phyloP scores from a whole-genome alignment of 1,139 yeast species.

The Saccharomycopsis phalli region DNA sequence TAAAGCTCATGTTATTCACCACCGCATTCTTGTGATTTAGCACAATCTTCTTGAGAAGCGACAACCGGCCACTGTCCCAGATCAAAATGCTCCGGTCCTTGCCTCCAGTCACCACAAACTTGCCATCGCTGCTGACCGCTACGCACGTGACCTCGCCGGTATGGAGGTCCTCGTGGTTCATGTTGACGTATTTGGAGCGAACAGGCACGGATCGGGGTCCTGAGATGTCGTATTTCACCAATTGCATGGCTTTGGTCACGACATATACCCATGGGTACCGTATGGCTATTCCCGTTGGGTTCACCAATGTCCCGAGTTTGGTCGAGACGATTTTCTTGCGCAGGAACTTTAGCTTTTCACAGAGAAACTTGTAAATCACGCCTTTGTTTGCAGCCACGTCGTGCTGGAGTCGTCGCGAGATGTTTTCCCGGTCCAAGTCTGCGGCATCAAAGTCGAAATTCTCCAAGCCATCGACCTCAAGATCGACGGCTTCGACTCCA shows the following conservation, averaged over 20 bases:
- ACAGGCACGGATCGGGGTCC: slow-evolving; percentile 44
- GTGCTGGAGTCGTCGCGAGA: slow-evolving; percentile 67
- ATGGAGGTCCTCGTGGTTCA: slow-evolving; percentile 40
- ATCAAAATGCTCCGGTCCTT: slow-evolving; percentile 69
- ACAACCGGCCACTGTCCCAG: slow-evolving; percentile 36
- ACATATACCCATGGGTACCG: slow-evolving; percentile 62
- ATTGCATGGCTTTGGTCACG: slow-evolving; percentile 71
- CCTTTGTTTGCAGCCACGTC: slow-evolving; percentile 92
- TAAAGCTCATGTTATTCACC: slow-evolving; percentile 37
- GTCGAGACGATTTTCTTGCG: slow-evolving; percentile 21
- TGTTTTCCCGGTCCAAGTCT: slow-evolving; percentile 80
- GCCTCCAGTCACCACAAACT: slow-evolving; percentile 85
- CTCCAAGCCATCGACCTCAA: slow-evolving; percentile 27
- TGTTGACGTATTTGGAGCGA: slow-evolving; percentile 37
- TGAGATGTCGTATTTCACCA: slow-evolving; percentile 70
- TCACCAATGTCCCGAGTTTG: slow-evolving; percentile 6
- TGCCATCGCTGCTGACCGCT: slow-evolving; percentile 84
- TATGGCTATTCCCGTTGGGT: slow-evolving; percentile 34
- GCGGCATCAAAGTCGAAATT: slow-evolving; percentile 77
- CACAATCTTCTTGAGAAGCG: slow-evolving; percentile 16
- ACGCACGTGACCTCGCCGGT: slow-evolving; percentile 66
- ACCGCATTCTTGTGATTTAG: slow-evolving; percentile 15
- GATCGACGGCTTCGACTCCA: slow-evolving; percentile 27
- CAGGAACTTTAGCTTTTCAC: slow-evolving; percentile 35
- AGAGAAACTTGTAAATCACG: slow-evolving; percentile 61